Evolutionary conservation across 805 yeast species (phyloP).

Genomic region (Spathaspora girioi): DNA sequence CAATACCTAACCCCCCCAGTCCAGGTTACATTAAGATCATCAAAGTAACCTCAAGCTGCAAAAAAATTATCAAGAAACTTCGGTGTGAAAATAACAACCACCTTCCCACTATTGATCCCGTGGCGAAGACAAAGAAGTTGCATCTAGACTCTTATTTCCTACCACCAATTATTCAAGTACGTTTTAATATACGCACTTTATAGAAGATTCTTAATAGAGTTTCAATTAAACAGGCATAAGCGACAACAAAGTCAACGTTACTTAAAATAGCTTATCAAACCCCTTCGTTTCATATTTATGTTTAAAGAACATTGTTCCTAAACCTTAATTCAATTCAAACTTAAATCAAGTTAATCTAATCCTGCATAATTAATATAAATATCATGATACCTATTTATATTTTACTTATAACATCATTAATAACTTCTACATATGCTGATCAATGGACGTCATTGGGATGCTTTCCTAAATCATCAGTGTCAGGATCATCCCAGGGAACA

Average conservation of each 20-base stretch:
- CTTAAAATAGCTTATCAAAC: too few species aligned
- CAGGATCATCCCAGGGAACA: slow-evolving; percentile 35
- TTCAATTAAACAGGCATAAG: too few species aligned
- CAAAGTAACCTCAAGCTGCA: background rate
- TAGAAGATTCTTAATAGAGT: too few species aligned
- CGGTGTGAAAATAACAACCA: background rate
- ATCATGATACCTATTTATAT: background rate
- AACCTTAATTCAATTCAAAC: background rate
- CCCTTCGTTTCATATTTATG: too few species aligned
- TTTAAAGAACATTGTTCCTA: too few species aligned
- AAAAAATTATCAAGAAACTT: background rate
- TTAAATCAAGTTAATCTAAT: background rate
- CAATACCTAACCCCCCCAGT: background rate
- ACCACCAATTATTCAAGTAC: too few species aligned
- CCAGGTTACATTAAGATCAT: background rate
- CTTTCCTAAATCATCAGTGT: slow-evolving; percentile 5
- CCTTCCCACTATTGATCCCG: background rate
- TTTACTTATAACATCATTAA: background rate
- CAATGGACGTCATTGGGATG: slow-evolving; percentile 10
- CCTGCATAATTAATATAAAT: background rate
- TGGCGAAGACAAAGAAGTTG: too few species aligned
- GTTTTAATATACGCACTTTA: too few species aligned
- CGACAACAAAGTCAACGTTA: too few species aligned
- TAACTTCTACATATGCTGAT: slow-evolving; percentile 5
- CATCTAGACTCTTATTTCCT: too few species aligned